Evolutionary conservation across 2,329 filamentous ascomycete species (phyloP), one percentile per base, ranked within the genome.

Genomic region (Ascocoryne sarcoides): DNA sequence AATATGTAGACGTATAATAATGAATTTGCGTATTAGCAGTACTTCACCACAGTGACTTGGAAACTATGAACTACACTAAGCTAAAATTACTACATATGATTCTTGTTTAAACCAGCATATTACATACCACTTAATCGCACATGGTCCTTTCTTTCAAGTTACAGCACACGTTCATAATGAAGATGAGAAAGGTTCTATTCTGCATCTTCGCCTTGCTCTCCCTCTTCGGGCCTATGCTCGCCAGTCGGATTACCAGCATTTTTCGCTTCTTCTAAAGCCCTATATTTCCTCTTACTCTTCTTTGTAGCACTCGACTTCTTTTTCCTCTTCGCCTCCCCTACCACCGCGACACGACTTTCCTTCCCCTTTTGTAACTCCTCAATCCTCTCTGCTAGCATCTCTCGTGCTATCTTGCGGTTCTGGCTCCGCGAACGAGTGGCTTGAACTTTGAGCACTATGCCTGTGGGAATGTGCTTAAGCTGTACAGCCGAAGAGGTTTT

Each of bases 401-500:
- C 70, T 30, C 89, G 75, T 10, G 92, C 92, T 47, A 86, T 82
- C 61, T 84, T 89, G 48, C 89, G 77, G 61, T 98, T 98, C 63
- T 94, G 84, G 42, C 75, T 75, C 14, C 87, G 78, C 1, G 85
- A 93, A 35, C 92, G 80, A 7, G 92, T 96, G 15, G 82, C 87
- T 64, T 98, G 92, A 41, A 79, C 90, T 66, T 98, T 98, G 48
- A 98, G 76, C 10, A 96, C 89, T 39, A 95, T 78, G 46, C 90
- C 90, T 1, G 89, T 94, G 4, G 90, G 87, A 12, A 84, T 66
- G 62, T 98, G 92, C 52, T 82, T 92, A 26, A 98, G 71, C 61
- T 98, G 92, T 2, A 95, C 90, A 28, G 90, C 90, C 0, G 86
- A 95, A 50, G 81, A 88, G 18, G 92, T 98, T 76, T 98, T 98